Conservation (phyloP, 139 green algal species). For the Ostreobium quekettii region DNA sequence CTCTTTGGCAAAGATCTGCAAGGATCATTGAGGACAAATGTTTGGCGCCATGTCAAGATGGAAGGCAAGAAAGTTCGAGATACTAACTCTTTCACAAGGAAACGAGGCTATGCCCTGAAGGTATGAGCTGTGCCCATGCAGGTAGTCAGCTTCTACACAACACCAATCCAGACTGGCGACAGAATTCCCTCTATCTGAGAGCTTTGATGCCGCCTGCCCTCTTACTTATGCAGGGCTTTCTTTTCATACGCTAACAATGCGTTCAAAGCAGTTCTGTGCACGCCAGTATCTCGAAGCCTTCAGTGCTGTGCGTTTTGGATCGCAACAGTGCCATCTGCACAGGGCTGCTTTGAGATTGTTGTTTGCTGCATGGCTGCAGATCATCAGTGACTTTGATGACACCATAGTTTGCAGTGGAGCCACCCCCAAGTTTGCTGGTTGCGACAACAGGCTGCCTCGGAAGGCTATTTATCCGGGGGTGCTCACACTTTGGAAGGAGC, state of each 20-base stretch:
- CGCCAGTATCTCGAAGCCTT: background rate
- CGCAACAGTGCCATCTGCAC: background rate
- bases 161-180: too few relatives aligned
- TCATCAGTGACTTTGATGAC: slow-evolving; percentile 7
- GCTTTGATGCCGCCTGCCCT: too few relatives aligned
- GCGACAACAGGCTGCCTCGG: slow-evolving; percentile 2
- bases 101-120: too few relatives aligned
- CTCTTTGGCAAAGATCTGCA: too few relatives aligned
- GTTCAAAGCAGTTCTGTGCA: too few relatives aligned
- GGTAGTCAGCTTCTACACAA: too few relatives aligned
- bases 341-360: background rate
- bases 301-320: background rate
- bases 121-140: too few relatives aligned
- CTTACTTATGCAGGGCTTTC: background rate
- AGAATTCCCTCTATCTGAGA: too few relatives aligned
- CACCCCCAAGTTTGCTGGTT: slow-evolving; percentile 5
- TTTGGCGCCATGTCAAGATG: too few relatives aligned
- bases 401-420: slow-evolving; percentile 5
- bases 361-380: background rate
- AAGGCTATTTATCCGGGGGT: slow-evolving; percentile 19
- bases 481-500: slow-evolving; percentile 16
- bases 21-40: too few relatives aligned
- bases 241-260: background rate
- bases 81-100: too few relatives aligned
- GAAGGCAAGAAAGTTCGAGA: too few relatives aligned